These are phyloP conservation scores for Bidens hawaiensis DNA, from an alignment of 140 eudicot species.

Conservation along the genomic window DNA sequence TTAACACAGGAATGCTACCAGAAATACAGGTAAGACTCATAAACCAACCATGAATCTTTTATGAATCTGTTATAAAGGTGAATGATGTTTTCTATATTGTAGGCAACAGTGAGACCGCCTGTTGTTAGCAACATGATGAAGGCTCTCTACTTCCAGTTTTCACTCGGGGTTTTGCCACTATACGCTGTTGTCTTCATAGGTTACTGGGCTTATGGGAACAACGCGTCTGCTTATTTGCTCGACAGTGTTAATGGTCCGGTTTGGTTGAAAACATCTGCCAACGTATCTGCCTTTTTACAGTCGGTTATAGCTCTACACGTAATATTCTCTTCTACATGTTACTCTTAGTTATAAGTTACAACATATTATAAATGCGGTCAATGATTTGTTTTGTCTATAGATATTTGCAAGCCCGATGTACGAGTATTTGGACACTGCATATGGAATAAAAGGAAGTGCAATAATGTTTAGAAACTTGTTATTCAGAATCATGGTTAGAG, in stretches of 20 bases:
- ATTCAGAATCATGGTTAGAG: slow-evolving; percentile 67
- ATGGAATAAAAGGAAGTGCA: slow-evolving; percentile 65
- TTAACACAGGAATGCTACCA: slow-evolving; percentile 99
- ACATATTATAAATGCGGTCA: background rate
- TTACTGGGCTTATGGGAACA: slow-evolving; percentile 90
- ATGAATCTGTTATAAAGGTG: background rate
- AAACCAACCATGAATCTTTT: background rate
- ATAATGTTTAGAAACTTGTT: slow-evolving; percentile 47
- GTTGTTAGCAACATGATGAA: slow-evolving; percentile 89
- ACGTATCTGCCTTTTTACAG: slow-evolving; percentile 68
- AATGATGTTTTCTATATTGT: slow-evolving; percentile 13
- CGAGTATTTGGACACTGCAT: slow-evolving; percentile 81
- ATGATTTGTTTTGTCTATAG: slow-evolving; percentile 34
- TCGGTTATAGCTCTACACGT: slow-evolving; percentile 81
- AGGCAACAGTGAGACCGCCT: slow-evolving; percentile 89
- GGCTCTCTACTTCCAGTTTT: slow-evolving; percentile 86
- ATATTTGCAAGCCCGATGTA: slow-evolving; percentile 97
- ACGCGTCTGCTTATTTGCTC: slow-evolving; percentile 59
- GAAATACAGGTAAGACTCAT: slow-evolving; percentile 73
- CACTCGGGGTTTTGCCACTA: slow-evolving; percentile 77
- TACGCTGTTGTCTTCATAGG: slow-evolving; percentile 70
- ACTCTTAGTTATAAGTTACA: background rate
- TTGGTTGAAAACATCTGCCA: slow-evolving; percentile 69
- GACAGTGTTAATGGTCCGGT: slow-evolving; percentile 66
- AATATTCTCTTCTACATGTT: slow-evolving; percentile 19